Evolutionary conservation across 2,329 filamentous ascomycete species (phyloP).

Genomic region (Ascochyta rabiei): DNA sequence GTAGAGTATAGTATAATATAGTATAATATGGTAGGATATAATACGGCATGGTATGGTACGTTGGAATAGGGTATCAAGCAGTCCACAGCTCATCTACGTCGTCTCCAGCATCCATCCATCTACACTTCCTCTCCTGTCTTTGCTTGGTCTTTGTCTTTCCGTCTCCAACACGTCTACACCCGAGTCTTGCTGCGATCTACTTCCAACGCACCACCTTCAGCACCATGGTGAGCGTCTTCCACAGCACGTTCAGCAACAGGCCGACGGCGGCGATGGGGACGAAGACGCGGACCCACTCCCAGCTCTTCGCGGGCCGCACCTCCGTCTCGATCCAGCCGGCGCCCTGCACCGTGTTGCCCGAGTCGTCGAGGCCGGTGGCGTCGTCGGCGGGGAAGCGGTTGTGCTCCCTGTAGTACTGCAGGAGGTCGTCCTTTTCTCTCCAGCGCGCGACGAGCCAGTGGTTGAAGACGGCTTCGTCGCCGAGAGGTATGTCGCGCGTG

Average conservation of each 20-base stretch:
- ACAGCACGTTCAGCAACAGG: conserved; percentile 44
- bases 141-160: too few relatives aligned
- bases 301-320: conserved; percentile 47
- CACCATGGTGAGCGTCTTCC: conserved; percentile 34
- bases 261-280: conserved; percentile 46
- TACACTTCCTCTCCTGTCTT: too few relatives aligned
- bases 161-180: too few relatives aligned
- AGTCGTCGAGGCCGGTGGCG: conserved; percentile 23
- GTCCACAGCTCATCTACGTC: too few relatives aligned
- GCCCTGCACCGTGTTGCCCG: conserved; percentile 36
- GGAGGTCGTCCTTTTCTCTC: conserved; percentile 87
- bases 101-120: too few relatives aligned
- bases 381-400: conserved; percentile 80
- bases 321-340: conserved; percentile 56
- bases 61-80: too few relatives aligned
- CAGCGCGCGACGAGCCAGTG: conserved; percentile 82
- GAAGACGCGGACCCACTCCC: conserved; percentile 55
- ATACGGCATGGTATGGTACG: too few relatives aligned
- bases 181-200: too few relatives aligned
- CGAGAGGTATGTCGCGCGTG: conserved; percentile 78
- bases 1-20: too few relatives aligned
- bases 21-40: too few relatives aligned
- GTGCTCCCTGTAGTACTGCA: conserved; percentile 75
- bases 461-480: conserved; percentile 74
- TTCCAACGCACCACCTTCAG: conserved; percentile 2